Base-by-base conservation (phyloP, 306 rosid species). In the Argentina anserina region DNA sequence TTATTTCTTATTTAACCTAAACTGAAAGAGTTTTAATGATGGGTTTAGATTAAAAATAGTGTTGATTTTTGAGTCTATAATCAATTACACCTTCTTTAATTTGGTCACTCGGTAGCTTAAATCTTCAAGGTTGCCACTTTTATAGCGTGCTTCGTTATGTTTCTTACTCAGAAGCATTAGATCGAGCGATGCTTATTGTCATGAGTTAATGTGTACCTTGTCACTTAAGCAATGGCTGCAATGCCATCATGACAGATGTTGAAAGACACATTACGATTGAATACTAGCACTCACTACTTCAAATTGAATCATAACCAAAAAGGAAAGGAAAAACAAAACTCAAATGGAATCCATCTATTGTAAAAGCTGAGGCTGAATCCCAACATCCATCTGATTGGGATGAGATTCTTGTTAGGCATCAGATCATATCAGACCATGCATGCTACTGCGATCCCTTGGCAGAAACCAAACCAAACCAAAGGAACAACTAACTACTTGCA, bases 341-440 rank as follows among this genome's bases (percentile, higher is more conserved):
- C 20, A 29, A 53, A 13, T 26, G 64, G 64, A 26, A 58, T 58
- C 64, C n/a, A 28, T 58, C 9, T 13, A 28, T 26, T 58, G 37
- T 1, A 23, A 53, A 53, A 28, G 64, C 36, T 26, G 63, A 56
- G 64, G 64, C n/a, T 28, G 64, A 58, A 58, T 58, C 64, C 64
- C 64, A 58, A 28, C 28, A n/a, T 49, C 49, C 6, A 56, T 56
- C 8, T 26, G 36, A 58, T 58, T 26, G 7, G 1, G 37, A 58
- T 58, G 64, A 13, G 64, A 58, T 58, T 58, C 25, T 11, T 26
- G 28, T 53, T 28, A 13, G 37, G 20, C 64, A 58, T 58, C 37
- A 53, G 28, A 53, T 53, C 25, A 20, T 6, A 20, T 2, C 25
- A 49, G 56, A 49, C 25, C 15, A 23, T 9, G 31, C 29, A 53